Percentiles rank a stretch among this genome's conserved stretches.
Evolutionary conservation across 257 asterid species (phyloP).

Genomic region (Agastache rugosa): DNA sequence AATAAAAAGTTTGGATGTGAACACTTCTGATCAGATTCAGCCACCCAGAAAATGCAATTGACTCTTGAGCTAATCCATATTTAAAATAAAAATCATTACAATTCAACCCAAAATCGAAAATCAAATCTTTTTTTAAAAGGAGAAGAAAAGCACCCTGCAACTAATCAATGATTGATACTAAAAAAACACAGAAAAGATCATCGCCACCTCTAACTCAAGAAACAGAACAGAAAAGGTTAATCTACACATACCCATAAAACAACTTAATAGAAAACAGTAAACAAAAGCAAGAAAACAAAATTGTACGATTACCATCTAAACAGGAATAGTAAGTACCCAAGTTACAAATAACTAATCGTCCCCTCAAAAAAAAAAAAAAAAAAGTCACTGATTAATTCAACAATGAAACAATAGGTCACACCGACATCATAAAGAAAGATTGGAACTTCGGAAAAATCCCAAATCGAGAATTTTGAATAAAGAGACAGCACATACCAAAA

Average conservation of each 20-base stretch:
- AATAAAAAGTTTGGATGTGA: not conserved
- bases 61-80: too few relatives aligned
- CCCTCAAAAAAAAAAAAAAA: too few relatives aligned
- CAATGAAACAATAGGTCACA: too few relatives aligned
- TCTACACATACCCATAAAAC: not conserved
- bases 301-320: not conserved
- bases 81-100: not conserved
- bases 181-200: not conserved
- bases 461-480: not conserved
- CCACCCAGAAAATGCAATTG: too few relatives aligned
- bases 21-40: not conserved
- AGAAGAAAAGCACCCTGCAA: not conserved
- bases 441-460: constrained; percentile 13
- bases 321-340: not conserved
- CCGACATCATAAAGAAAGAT: not conserved
- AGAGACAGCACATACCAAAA: constrained; percentile 46
- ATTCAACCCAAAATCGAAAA: not conserved
- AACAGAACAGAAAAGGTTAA: not conserved
- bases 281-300: not conserved
- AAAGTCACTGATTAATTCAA: too few relatives aligned
- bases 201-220: not conserved
- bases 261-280: not conserved
- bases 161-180: not conserved
- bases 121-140: not conserved
- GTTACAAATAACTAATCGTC: too few relatives aligned